A percentile compares a stretch with the other conserved stretches of the same genome.
These are phyloP conservation scores for Dendrobium officinale DNA, from an alignment of 106 monocot species.

Conservation along the genomic window DNA sequence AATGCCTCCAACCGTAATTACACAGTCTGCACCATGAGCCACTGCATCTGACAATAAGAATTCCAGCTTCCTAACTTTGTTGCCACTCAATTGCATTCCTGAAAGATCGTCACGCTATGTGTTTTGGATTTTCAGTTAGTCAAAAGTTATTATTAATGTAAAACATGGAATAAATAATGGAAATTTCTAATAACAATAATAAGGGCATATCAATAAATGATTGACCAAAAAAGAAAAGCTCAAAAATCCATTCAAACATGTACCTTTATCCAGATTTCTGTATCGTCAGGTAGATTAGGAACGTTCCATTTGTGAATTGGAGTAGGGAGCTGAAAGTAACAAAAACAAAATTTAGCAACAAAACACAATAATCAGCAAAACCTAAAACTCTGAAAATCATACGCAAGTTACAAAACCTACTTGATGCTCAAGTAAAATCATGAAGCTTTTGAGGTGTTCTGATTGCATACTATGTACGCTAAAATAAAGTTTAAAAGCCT, in stretches of 20 bases:
- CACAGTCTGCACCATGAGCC: constrained; percentile 73
- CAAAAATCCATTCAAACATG: background rate
- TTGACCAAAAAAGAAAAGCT: background rate
- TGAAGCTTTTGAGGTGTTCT: background rate
- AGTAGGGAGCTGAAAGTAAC: constrained; percentile 58
- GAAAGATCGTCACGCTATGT: constrained; percentile 89
- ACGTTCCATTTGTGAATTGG: constrained; percentile 97
- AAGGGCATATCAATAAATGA: background rate
- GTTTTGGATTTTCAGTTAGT: constrained; percentile 11
- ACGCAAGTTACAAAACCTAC: background rate
- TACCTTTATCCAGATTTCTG: constrained; percentile 98
- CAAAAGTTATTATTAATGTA: background rate
- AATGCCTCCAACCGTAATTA: constrained; percentile 93
- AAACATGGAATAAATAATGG: background rate
- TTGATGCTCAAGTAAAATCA: background rate
- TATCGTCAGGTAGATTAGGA: constrained; percentile 69
- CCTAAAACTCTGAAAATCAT: too few relatives aligned
- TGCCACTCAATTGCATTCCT: constrained; percentile 98
- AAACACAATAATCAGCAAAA: constrained; percentile 8
- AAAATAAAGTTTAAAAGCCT: background rate
- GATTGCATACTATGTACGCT: background rate
- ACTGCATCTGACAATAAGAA: constrained; percentile 90
- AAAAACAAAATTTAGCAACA: background rate
- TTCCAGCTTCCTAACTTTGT: constrained; percentile 94
- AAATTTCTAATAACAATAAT: background rate